Evolutionary conservation across 495 filamentous ascomycete genomes (phyloP).

Genomic region (Aspergillus campestris): DNA sequence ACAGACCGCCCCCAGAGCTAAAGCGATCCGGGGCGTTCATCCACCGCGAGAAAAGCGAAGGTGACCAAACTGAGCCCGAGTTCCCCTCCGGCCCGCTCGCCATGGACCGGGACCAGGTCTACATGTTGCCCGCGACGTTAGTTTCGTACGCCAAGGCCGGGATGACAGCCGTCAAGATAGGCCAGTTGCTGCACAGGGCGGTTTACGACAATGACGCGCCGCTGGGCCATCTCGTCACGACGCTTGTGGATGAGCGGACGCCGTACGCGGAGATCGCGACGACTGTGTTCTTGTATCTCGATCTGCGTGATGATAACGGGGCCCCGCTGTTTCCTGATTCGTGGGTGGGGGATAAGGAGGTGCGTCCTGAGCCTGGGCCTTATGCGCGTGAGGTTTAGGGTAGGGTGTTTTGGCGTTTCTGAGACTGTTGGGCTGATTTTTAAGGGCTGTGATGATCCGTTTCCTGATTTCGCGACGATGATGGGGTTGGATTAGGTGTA

Average conservation of each 20-base stretch:
- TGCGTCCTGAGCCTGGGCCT: background rate
- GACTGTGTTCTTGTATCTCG: background rate
- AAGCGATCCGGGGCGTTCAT: no score
- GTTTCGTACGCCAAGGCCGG: background rate
- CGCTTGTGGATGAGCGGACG: background rate
- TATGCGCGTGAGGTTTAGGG: no score
- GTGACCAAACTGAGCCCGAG: no score
- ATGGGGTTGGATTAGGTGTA: no score
- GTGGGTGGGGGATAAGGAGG: background rate
- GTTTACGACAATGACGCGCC: background rate
- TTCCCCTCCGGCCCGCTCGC: no score
- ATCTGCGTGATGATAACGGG: background rate
- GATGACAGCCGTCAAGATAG: constrained; percentile 3
- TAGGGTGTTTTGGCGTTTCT: no score
- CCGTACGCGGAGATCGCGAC: constrained; percentile 1
- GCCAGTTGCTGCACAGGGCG: background rate
- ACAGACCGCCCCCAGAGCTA: no score
- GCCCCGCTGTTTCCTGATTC: background rate
- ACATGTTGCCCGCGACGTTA: background rate
- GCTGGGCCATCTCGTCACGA: background rate
- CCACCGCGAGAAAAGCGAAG: no score
- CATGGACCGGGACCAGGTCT: no score
- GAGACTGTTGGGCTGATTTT: no score
- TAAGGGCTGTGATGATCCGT: no score
- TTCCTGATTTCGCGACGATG: no score